Evolutionary conservation across 2,329 filamentous ascomycete genomes (phyloP).

Genomic region (Laburnicola sp.): DNA sequence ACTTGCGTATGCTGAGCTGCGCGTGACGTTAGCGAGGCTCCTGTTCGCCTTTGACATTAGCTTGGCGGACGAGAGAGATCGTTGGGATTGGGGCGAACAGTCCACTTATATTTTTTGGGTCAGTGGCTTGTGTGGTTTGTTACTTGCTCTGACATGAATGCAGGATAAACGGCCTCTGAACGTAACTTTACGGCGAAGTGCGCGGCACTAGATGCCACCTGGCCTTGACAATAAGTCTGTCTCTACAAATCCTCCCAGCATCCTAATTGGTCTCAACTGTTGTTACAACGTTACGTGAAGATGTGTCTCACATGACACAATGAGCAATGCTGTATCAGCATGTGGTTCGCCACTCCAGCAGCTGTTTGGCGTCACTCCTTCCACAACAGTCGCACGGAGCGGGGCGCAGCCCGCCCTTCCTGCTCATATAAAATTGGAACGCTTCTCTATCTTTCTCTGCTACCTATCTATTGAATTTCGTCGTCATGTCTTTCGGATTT

Average conservation of each 20-base stretch:
- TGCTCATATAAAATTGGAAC: too few species aligned
- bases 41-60: constrained; percentile 23
- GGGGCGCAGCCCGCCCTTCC: neutral
- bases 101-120: constrained; percentile 21
- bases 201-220: neutral
- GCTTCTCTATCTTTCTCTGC: neutral
- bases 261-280: neutral
- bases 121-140: neutral
- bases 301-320: neutral
- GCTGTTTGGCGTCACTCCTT: neutral
- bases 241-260: neutral
- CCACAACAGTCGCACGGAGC: constrained; percentile 7
- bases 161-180: constrained; percentile 9
- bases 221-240: neutral
- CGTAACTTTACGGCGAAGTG: constrained; percentile 7
- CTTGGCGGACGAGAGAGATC: constrained; percentile 14
- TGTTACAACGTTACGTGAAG: neutral
- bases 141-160: neutral
- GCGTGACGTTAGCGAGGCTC: constrained; percentile 22
- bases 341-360: too few species aligned
- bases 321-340: neutral
- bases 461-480: neutral
- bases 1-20: constrained; percentile 33
- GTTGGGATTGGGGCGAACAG: constrained; percentile 22
- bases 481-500: constrained; percentile 28